A percentile compares a stretch with the other conserved stretches of the same genome.
phyloP scores from a whole-genome alignment of 169 alveolate genomes.

The Eimeria praecox region DNA sequence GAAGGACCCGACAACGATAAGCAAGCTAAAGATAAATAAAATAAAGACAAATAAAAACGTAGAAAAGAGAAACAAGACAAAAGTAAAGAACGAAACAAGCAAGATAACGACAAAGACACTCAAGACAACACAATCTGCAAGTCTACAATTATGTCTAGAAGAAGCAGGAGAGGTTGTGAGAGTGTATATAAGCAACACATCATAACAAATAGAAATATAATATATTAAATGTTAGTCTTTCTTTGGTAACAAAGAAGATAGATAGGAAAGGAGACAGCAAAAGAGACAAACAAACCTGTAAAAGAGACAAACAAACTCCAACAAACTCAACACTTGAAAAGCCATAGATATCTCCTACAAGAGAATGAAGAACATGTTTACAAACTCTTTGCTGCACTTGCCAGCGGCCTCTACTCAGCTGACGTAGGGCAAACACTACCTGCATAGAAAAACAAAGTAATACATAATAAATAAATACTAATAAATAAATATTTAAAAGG shows the following conservation, averaged over 20 bases:
- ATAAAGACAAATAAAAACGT: background rate
- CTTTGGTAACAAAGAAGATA: too few relatives aligned
- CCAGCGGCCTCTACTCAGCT: slow-evolving; percentile 57
- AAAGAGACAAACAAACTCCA: background rate
- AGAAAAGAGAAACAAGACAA: background rate
- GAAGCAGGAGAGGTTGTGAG: too few relatives aligned
- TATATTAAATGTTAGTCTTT: background rate
- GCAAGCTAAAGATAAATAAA: too few relatives aligned
- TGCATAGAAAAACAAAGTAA: too few relatives aligned
- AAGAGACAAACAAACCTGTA: slow-evolving; percentile 36
- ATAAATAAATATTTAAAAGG: background rate
- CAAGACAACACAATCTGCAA: background rate
- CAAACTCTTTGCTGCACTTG: slow-evolving; percentile 70
- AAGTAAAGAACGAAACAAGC: background rate
- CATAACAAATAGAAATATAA: background rate
- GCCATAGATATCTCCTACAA: background rate
- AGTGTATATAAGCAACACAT: too few relatives aligned
- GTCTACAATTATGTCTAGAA: too few relatives aligned
- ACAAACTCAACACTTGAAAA: background rate
- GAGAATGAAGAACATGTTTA: slow-evolving; percentile 4
- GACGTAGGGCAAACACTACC: slow-evolving; percentile 23
- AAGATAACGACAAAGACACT: background rate
- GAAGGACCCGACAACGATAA: too few relatives aligned
- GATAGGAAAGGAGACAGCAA: too few relatives aligned
- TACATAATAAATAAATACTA: background rate